Evolutionary conservation across 495 filamentous ascomycete genomes (phyloP).

Genomic region (Acidiella bohemica): DNA sequence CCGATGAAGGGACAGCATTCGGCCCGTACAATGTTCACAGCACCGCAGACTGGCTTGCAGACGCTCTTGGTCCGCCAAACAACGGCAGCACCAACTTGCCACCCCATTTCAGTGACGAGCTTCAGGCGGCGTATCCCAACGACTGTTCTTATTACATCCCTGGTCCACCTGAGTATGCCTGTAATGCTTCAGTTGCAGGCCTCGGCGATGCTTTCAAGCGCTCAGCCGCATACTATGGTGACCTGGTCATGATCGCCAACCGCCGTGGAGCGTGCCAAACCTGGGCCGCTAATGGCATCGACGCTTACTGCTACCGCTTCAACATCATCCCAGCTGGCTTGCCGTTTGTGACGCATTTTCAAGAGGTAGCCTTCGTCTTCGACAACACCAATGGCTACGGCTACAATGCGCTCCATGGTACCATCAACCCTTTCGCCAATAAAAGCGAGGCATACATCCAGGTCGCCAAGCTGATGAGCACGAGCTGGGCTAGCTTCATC

Average conservation of each 20-base stretch:
- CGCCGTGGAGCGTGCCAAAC: conserved; percentile 41
- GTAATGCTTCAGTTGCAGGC: conserved; percentile 10
- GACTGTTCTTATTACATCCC: conserved; percentile 21
- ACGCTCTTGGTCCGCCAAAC: too few relatives aligned
- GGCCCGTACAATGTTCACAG: conserved; percentile 35
- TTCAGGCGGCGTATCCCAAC: conserved; percentile 31
- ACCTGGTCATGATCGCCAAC: conserved; percentile 42
- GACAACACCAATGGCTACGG: conserved; percentile 41
- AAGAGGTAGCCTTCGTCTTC: conserved; percentile 49
- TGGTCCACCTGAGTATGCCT: conserved; percentile 12
- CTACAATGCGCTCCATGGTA: conserved; percentile 26
- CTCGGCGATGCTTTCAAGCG: conserved; percentile 42
- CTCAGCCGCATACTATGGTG: conserved; percentile 40
- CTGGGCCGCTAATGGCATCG: conserved; percentile 33
- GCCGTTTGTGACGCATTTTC: conserved; percentile 40
- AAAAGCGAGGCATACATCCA: conserved; percentile 33
- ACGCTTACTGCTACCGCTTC: conserved; percentile 52
- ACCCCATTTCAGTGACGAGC: conserved; percentile 24
- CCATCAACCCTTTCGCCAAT: conserved; percentile 35
- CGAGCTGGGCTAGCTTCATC: conserved; percentile 44
- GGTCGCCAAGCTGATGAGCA: conserved; percentile 40
- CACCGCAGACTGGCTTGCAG: conserved; percentile 28
- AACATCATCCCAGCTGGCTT: conserved; percentile 36
- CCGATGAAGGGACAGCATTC: conserved; percentile 51
- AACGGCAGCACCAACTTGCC: conserved; percentile 30